Conservation (phyloP, 2,329 filamentous ascomycete species). For the Seiridium unicorne region DNA sequence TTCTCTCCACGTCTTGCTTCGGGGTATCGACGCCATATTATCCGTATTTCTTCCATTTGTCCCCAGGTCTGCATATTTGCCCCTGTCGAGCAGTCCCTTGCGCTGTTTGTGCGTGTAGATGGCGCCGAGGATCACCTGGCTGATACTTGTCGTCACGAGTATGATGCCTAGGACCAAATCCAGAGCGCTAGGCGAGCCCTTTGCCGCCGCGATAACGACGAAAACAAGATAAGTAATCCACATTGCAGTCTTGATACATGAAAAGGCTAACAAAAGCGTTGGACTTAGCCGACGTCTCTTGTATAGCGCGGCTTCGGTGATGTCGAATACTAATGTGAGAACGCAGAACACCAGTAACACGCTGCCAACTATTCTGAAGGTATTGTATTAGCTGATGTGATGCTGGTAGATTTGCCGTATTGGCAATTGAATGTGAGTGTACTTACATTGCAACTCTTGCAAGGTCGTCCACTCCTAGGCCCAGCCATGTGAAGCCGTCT, state of each 20-base stretch:
- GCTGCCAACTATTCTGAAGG: neutral
- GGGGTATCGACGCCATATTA: neutral
- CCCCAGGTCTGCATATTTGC: neutral
- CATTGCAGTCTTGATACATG: slow-evolving; percentile 13
- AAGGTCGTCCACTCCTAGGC: slow-evolving; percentile 5
- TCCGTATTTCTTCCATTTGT: neutral
- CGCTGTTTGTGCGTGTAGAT: slow-evolving; percentile 11
- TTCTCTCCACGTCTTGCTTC: slow-evolving; percentile 1
- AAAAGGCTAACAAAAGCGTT: slow-evolving; percentile 10
- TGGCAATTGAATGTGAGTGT: neutral
- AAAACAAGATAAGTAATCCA: slow-evolving; percentile 14
- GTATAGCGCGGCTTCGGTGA: slow-evolving; percentile 12
- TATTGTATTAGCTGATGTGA: neutral
- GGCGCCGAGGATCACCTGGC: slow-evolving; percentile 12
- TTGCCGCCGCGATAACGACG: slow-evolving; percentile 2
- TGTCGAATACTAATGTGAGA: slow-evolving; percentile 10
- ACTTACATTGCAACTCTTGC: slow-evolving; percentile 3
- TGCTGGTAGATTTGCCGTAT: neutral
- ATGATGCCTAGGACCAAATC: slow-evolving; percentile 11
- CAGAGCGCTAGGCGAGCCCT: neutral
- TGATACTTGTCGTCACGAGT: slow-evolving; percentile 8
- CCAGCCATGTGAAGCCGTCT: slow-evolving; percentile 1
- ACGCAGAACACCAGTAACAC: slow-evolving; percentile 12
- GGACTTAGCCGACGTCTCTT: slow-evolving; percentile 9
- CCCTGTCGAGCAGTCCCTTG: slow-evolving; percentile 1